Evolutionary conservation across 306 rosid species (phyloP), one percentile per base, ranked within the genome.

Genomic region (Vicia faba): DNA sequence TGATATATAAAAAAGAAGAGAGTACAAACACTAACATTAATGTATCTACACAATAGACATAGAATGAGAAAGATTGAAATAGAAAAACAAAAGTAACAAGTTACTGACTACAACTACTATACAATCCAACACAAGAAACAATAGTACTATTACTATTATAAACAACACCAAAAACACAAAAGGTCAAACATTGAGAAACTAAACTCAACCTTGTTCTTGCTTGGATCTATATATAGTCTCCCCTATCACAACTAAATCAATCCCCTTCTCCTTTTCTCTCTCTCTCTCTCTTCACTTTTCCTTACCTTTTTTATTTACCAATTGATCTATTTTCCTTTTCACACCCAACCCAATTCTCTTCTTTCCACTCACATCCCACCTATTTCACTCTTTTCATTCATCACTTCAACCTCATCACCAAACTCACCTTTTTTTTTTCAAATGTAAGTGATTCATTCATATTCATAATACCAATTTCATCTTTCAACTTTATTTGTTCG

Each of bases 201-300:
- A 70, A 40, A 53, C 50, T 51, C 50, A 61, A 68, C 45, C 19
- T 35, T 41, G 69, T 71, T 40, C 64, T 35, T 59, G 46, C 64
- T 68, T 68, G 39, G 35, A 78, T 61, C 66, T 35, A 82, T 89
- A 84, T 92, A 81, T 87, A 89, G 81, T 51, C 33, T 15, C 50
- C 61, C 80, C 39, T 39, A 14, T 60, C 61, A 11, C 76, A 20
- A 20, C 77, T 29, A 61, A 69, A 12, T 57, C 75, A 19, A 40
- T 28, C 78, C 64, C 56, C 64, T 49, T 66, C 49, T 20, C 12
- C 61, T 68, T 57, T 61, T 46, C 63, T 75, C 76, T 31, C 48
- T 28, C 35, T 13, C 55, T 51, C 51, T 67, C 65, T 66, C 29
- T 51, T 13, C 33, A 25, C 55, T 65, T 75, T 70, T 63, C 23